Evolutionary conservation across 2,329 filamentous ascomycete genomes (phyloP).

Genomic region (Pestalotiopsis sp.): DNA sequence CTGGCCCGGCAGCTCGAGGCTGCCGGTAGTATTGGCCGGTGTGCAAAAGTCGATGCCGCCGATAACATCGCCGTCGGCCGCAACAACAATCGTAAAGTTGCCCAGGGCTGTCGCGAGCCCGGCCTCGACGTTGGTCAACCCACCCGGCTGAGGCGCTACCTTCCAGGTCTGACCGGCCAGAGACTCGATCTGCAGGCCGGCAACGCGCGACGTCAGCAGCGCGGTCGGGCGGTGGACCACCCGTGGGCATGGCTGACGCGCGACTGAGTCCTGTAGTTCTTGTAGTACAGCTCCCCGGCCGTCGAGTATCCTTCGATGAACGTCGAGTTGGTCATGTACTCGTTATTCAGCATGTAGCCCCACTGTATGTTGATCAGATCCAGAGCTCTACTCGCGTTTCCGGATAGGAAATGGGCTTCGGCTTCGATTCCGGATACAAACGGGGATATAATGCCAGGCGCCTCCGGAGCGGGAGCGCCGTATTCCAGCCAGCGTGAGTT

Average conservation of each 20-base stretch:
- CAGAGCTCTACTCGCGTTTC: slow-evolving; percentile 37
- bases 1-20: background rate
- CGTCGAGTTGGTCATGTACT: slow-evolving; percentile 43
- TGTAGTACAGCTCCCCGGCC: slow-evolving; percentile 37
- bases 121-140: background rate
- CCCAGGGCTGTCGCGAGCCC: background rate
- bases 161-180: slow-evolving; percentile 3
- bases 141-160: background rate
- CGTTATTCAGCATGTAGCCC: slow-evolving; percentile 41
- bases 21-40: background rate
- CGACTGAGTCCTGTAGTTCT: slow-evolving; percentile 30
- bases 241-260: slow-evolving; percentile 39
- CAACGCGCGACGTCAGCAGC: slow-evolving; percentile 28
- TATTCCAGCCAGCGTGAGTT: slow-evolving; percentile 43
- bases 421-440: slow-evolving; percentile 21
- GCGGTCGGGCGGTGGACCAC: slow-evolving; percentile 37
- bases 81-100: background rate
- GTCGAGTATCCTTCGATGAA: slow-evolving; percentile 43
- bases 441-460: slow-evolving; percentile 22
- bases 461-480: slow-evolving; percentile 41
- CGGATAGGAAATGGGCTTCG: slow-evolving; percentile 38
- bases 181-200: slow-evolving; percentile 30
- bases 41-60: background rate
- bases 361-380: slow-evolving; percentile 43
- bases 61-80: background rate